Evolutionary conservation across 148 eudicot genomes (phyloP), one percentile per base, ranked within the genome.

Genomic region (Camellia granthamiana): DNA sequence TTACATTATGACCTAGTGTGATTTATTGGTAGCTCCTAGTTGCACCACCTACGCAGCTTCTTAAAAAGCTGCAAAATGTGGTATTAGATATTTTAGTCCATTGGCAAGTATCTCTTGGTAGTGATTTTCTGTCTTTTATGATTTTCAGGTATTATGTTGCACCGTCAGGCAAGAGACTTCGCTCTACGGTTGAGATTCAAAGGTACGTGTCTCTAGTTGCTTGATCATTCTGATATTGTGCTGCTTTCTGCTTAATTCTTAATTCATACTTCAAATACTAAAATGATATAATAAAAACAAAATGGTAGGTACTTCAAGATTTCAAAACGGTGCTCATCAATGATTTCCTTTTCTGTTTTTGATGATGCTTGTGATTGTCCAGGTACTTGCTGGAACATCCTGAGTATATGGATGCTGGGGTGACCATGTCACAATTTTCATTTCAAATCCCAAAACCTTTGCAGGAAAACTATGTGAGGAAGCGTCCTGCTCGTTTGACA

Each of bases 361-460:
- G 3, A 69, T 75, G 46, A 68, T 67, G 46, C 46, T 78, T 56
- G 74, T n/a, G 71, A 23, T 49, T 82, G 62, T 62, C 72, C 83
- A 96, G 99, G 86, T 91, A 87, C 88, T 88, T 96, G 87, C 42
- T 70, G 78, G 90, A 96, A 80, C 91, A 92, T 84, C 94, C 94
- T 43, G 94, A 90, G 79, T 88, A 69, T 55, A 68, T 80, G 65
- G 83, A 79, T 44, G 83, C 88, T 85, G 99, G 98, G 56, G 91
- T 88, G 60, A 84, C 74, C 46, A 19, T 88, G 83, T 87, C 97
- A 52, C 91, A 87, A 80, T 96, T 96, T 88, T 96, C 99, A 55
- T 96, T 94, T 82, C 98, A 89, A 84, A 88, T 79, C 69, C 99
- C 99, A 61, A 92, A 84, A 82, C 99, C 98, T 78, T 84, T 96